A percentile compares a stretch with the other conserved stretches of the same genome.
Conservation (phyloP, 495 filamentous ascomycete species). For the Podospora comata region DNA sequence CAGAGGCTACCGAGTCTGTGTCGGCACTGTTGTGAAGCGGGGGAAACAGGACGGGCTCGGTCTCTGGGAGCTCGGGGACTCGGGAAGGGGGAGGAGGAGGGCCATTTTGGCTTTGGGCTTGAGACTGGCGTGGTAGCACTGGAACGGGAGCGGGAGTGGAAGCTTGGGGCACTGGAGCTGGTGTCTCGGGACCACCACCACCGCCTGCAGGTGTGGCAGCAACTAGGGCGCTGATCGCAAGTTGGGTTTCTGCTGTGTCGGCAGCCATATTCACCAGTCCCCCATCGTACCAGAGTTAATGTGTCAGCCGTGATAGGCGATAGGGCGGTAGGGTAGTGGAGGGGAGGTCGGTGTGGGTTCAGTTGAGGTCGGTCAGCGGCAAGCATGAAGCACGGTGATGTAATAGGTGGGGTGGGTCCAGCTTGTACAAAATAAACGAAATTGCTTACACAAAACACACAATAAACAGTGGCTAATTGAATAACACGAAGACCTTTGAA, state of each 20-base stretch:
- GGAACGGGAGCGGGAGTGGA: background rate
- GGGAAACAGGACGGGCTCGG: slow-evolving; percentile 33
- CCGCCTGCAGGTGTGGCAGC: slow-evolving; percentile 1
- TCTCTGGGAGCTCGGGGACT: slow-evolving; percentile 3
- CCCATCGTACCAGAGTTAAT: background rate
- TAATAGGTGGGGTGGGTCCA: background rate
- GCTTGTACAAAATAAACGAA: background rate
- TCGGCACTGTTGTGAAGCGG: slow-evolving; percentile 45
- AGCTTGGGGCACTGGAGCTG: background rate
- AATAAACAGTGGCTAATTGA: too few relatives aligned
- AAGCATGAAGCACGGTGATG: background rate
- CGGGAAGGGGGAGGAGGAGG: slow-evolving; percentile 6
- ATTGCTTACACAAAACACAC: too few relatives aligned
- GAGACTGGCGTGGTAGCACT: background rate
- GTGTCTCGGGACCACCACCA: background rate
- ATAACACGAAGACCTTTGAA: too few relatives aligned
- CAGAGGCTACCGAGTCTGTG: slow-evolving; percentile 25
- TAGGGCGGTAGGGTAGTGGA: background rate
- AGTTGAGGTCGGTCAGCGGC: background rate
- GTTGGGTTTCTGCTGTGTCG: slow-evolving; percentile 22
- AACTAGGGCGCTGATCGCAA: slow-evolving; percentile 17
- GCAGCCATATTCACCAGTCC: slow-evolving; percentile 15
- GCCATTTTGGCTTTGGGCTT: slow-evolving; percentile 3
- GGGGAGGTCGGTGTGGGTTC: background rate
- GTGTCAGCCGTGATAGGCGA: background rate